Percentiles rank a stretch among this genome's conserved stretches.
Conservation (phyloP, 345 rosid genomes). For the Hibiscus trionum region DNA sequence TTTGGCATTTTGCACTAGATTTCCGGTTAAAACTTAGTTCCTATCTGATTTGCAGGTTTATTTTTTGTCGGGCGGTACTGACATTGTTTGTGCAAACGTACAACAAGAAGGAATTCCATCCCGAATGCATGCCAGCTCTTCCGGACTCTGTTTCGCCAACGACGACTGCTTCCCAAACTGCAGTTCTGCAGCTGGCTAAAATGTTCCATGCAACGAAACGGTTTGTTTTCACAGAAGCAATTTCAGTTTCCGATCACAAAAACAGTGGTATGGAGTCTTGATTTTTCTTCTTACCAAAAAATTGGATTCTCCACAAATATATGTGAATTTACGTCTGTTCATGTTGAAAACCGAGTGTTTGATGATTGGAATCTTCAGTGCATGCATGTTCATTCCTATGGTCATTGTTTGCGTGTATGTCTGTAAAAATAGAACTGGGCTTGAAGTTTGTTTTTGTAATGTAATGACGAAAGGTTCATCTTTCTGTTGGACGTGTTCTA, state of each 20-base stretch:
- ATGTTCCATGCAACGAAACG: conserved; percentile 44
- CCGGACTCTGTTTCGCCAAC: conserved; percentile 46
- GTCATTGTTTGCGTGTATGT: background rate
- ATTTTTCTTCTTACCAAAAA: background rate
- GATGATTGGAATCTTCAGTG: background rate
- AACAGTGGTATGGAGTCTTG: conserved; percentile 3
- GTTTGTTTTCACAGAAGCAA: conserved; percentile 49
- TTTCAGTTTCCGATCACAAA: conserved; percentile 17
- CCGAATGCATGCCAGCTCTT: conserved; percentile 68
- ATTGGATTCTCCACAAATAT: background rate
- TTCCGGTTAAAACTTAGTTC: background rate
- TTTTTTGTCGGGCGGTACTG: conserved; percentile 69
- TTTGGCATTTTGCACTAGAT: background rate
- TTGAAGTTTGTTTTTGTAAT: background rate
- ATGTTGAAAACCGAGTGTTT: background rate
- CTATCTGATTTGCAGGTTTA: conserved; percentile 44
- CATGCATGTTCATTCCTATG: background rate
- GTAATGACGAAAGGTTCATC: background rate
- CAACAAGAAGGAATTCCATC: conserved; percentile 56
- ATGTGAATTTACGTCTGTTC: background rate
- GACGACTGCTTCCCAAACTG: conserved; percentile 31
- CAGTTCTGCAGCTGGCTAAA: conserved; percentile 54
- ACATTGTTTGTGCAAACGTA: conserved; percentile 40
- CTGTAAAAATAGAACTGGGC: background rate
- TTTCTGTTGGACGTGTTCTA: too few species aligned